Base-by-base conservation (phyloP, 1,284 basidiomycete species). In the Anthracocystis walkeri region DNA sequence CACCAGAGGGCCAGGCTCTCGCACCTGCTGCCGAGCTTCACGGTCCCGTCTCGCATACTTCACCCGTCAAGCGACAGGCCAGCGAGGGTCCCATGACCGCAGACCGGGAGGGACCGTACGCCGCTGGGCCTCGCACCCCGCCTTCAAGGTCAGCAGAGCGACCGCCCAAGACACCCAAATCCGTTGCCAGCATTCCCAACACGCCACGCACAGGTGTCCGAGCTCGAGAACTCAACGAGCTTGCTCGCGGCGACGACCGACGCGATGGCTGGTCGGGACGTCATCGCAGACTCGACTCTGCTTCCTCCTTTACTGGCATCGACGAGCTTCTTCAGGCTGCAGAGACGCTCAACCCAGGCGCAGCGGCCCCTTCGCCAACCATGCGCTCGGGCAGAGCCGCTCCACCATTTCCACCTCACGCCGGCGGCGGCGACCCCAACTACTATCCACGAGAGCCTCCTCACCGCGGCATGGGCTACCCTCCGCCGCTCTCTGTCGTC, bases 301-400 rank as follows among this genome's bases (percentile, higher is more conserved):
- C 56, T 1, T 73, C 77, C 10, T 81, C 70, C 44, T 79, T 77
- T 49, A 80, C 71, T 46, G 82, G 82, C 27, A 83, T 84, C 58
- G 83, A 84, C 61, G 83, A 83, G 65, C 76, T 84, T 18, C 74
- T 84, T 11, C 81, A 84, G 31, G 83, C 83, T 6, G 83, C 83
- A 16, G 80, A 84, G 61, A 79, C 79, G 38, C 74, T 84, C 48
- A 82, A 78, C 35, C 80, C 80, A 1, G 69, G 72, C 35, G 71
- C 69, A 21, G 64, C 57, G n/a, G 69, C 69, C 20, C 58, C 66
- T 25, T 74, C 69, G 55, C 69, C 62, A 2, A 56, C 58, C 27
- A 54, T 59, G 58, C 68, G 63, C 48, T 59, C 62, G 2, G 57
- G 55, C 40, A 58, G 60, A 27, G 61, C 54, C 21, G 55, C 61